Percentiles rank a stretch among this genome's conserved stretches.
phyloP scores from a whole-genome alignment of 2,329 filamentous ascomycete genomes.

The Arachnomyces sp. region DNA sequence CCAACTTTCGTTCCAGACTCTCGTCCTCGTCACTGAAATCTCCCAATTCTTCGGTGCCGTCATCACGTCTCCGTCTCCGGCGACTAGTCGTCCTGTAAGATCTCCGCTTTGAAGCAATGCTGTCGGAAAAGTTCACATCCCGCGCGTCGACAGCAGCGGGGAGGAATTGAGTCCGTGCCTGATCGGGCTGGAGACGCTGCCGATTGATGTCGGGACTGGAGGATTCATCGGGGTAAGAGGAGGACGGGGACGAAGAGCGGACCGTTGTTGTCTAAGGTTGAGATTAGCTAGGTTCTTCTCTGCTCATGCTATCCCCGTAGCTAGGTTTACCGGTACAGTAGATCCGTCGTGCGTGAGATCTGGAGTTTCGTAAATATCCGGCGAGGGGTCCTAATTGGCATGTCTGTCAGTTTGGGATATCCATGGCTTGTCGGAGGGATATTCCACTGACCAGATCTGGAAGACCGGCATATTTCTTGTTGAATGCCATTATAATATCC shows the following conservation, averaged over 20 bases:
- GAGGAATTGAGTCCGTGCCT: slow-evolving; percentile 73
- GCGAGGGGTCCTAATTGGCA: slow-evolving; percentile 65
- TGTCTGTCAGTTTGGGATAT: slow-evolving; percentile 13
- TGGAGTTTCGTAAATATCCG: slow-evolving; percentile 94
- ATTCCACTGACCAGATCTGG: slow-evolving; percentile 60
- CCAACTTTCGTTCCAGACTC: slow-evolving; percentile 68
- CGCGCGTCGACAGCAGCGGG: slow-evolving; percentile 67
- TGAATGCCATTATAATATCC: slow-evolving; percentile 55
- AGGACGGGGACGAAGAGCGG: slow-evolving; percentile 49
- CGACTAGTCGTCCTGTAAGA: slow-evolving; percentile 72
- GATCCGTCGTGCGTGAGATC: slow-evolving; percentile 86
- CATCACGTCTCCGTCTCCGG: slow-evolving; percentile 46
- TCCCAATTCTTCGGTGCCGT: slow-evolving; percentile 54
- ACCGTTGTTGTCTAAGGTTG: slow-evolving; percentile 46
- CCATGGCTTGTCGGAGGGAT: slow-evolving; percentile 3
- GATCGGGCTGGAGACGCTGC: slow-evolving; percentile 65
- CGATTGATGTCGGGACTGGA: slow-evolving; percentile 60
- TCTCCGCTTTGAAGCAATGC: slow-evolving; percentile 72
- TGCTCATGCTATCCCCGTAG: not conserved
- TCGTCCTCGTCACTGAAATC: slow-evolving; percentile 76
- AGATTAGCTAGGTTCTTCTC: slow-evolving; percentile 43
- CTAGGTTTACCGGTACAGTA: slow-evolving; percentile 61
- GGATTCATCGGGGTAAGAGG: slow-evolving; percentile 51
- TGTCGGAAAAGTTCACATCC: slow-evolving; percentile 82
- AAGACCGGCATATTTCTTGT: slow-evolving; percentile 73